Base-by-base conservation (phyloP, 2,329 filamentous ascomycete genomes). In the Calonectria henricotiae region DNA sequence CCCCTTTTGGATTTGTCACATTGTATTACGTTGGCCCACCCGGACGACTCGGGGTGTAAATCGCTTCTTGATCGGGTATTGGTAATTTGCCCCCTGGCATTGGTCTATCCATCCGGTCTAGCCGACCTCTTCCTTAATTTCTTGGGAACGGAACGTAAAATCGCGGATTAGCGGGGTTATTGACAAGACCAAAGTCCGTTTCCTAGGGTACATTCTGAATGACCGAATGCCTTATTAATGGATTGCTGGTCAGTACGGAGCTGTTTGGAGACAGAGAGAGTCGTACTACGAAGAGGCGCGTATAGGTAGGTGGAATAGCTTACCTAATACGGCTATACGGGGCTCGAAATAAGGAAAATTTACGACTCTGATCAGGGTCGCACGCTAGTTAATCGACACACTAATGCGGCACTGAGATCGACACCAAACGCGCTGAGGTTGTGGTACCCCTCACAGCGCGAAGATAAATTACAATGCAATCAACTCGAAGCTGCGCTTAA, bases 51-150 rank as follows among this genome's bases (percentile, higher is more conserved):
- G 47, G 47, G 32, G 17, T 12, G 27, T 20, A 27, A 54, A 54
- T 54, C 47, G 47, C 30, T 54, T 54, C 47, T 20, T 4, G 15
- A 54, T 54, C 27, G 27, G 47, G 47, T 17, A 32, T 54, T 54
- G 30, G 2, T 20, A 30, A 54, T 54, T 32, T n/a, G 13, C 30
- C 47, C 20, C 30, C 30, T 54, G 17, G 9, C 27, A 20, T 17
- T 41, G 17, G 39, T 17, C 17, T 13, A 3, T 6, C 17, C 39
- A 3, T 6, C 13, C 39, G 39, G 13, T 17, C 6, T 17, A 6
- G 17, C 39, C 47, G 47, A 15, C 30, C 27, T 1, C 27, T 30
- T 7, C 27, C 27, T 30, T 30, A 30, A 30, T 30, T 30, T 30
- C 27, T 30, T 30, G 27, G 27, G 27, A 7, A 30, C 27, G 27